Base-by-base conservation (phyloP, 208 protist genomes). In the Porcisia hertigi region DNA sequence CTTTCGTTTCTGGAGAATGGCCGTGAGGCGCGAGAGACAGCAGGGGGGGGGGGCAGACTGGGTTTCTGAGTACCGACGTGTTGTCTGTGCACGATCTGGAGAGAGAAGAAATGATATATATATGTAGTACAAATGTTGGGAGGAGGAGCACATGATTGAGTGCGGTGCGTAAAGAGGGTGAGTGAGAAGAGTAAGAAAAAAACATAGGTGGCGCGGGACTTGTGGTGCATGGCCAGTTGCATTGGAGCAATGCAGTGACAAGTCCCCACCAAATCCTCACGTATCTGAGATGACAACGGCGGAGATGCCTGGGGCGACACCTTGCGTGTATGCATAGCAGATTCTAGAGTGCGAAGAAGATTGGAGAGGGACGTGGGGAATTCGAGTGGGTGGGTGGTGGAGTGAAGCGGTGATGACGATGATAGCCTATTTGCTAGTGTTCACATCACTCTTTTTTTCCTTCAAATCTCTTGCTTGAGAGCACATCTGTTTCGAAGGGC, bases 401-500 rank as follows among this genome's bases (percentile, higher is more conserved):
- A 30, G 36, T 43, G 7, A 25, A n/a, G 63, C 63, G 11, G 41
- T 20, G 60, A 16, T n/a, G 23, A 49, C 9, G 25, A 49, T 9
- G 41, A 49, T 43, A 7, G 39, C 63, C 6, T 49, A 67, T 30
- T 49, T 11, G 1, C 25, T 67, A 20, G 39, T 67, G 63, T 20
- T n/a, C 23, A 30, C 7, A 23, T 18, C 39, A 30, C 20, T 39
- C 14, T 12, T 20, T 25, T 3, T 63, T 63, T 63, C 3, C 30
- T 63, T 63, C 8, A 12, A 14, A 52, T 52, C 11, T 52, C 47
- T 52, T 5, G 5, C 11, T 52, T 39, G 34, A n/a, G 3, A 5
- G 58, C n/a, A 18, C 58, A 63, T 8, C 11, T 39, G n/a, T 67
- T n/a, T 67, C 25, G 63, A 67, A 30, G 63, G 63, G 63, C 30